Percentiles rank a stretch among this genome's conserved stretches.
phyloP scores from a whole-genome alignment of 2,329 filamentous ascomycete genomes.

The Geosmithia flava region DNA sequence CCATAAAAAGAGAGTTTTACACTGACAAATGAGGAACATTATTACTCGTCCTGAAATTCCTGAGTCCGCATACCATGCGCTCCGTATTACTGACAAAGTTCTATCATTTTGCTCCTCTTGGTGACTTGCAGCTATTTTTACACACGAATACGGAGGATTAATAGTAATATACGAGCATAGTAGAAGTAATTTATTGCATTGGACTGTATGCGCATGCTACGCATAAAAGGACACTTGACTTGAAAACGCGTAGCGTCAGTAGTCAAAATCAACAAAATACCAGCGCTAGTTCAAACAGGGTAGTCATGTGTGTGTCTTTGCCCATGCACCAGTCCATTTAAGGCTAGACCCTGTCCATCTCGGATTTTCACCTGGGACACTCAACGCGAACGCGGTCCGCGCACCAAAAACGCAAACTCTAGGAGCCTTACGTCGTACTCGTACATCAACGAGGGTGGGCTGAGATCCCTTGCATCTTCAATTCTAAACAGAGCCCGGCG shows the following conservation, averaged over 20 bases:
- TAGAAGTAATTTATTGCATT: no score
- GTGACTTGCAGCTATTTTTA: no score
- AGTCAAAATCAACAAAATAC: not conserved
- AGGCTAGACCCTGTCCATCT: not conserved
- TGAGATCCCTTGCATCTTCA: not conserved
- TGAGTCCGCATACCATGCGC: no score
- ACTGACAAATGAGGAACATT: no score
- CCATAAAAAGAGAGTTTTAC: not conserved
- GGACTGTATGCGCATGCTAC: no score
- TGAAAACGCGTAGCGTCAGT: no score
- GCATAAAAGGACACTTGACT: no score
- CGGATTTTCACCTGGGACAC: not conserved
- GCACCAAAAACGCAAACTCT: not conserved
- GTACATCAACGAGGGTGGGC: not conserved
- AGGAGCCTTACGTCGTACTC: not conserved
- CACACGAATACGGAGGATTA: no score
- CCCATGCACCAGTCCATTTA: not conserved
- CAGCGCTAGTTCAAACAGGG: not conserved
- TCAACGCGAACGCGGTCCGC: conserved; percentile 3
- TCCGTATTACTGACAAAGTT: no score
- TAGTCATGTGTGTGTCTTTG: not conserved
- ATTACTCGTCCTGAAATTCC: no score
- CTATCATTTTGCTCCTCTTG: no score
- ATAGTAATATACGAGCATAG: no score
- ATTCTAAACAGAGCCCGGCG: not conserved